Evolutionary conservation across 2,329 filamentous ascomycete species (phyloP), one percentile per base, ranked within the genome.

Genomic region (Ceratocystis huliohia): DNA sequence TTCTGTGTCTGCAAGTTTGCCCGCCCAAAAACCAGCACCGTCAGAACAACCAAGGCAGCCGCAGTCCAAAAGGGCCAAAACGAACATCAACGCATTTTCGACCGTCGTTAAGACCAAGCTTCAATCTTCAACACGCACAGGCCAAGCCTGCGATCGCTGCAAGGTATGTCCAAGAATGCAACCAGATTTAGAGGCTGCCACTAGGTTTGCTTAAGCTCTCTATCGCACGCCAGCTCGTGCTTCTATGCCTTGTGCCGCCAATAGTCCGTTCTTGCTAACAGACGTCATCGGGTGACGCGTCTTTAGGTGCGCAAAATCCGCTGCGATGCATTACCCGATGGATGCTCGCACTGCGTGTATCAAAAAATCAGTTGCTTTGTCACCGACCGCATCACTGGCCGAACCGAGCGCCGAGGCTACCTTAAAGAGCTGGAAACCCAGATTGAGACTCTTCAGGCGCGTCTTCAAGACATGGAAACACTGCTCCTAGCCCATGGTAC

Each of bases 101-200:
- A 78, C 75, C 66, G 79, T 81, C 41, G 80, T 84, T 70, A 83
- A 83, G 76, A 81, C 75, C 71, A 79, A 81, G 65, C 74, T 84
- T 57, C 79, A 80, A 69, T 79, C 80, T 2, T 82, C 82, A 69
- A 82, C 81, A 22, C 78, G 82, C 67, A 95, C 90, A 0, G 90
- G 90, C 8, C 90, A 95, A 77, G 90, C 90, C 41, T 95, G 90
- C 80, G 90, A 95, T 76, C 82, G 91, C 66, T 95, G 91, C 81
- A 94, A 93, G 82, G 65, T 66, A 66, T 20, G 65, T 30, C 6
- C 88, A 89, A 75, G 71, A 30, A 59, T 10, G 28, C 28, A 5
- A 30, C 6, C 5, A 33, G 13, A 13, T 5, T 8, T 8, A 5
- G 22, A 30, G 13, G 25, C 20, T 22, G 15, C 20, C 30, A 68